Evolutionary conservation across 2,329 filamentous ascomycete species (phyloP), one percentile per base, ranked within the genome.

Genomic region (Phoma sp.): DNA sequence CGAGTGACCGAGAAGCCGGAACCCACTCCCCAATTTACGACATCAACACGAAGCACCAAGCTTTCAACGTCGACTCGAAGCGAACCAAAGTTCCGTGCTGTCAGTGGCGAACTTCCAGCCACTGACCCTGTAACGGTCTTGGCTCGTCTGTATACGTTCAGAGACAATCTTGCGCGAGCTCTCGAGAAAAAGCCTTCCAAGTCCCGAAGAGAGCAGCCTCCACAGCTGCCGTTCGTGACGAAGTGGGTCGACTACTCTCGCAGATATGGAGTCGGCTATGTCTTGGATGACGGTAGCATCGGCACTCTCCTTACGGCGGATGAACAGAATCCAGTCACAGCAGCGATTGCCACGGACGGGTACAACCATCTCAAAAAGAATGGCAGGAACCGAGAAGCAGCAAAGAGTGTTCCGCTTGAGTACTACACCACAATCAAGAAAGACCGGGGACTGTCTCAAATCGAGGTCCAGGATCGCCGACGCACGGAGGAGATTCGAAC

Each of bases 241-340:
- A 92, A 93, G 70, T 95, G 91, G 91, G 91, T 95, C 6, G 91
- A 95, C 72, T 95, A 95, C 74, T 92, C 90, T 55, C 91, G 92
- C 75, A 92, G 92, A 72, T 92, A 92, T 72, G 91, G 91, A 12
- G 82, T 95, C 15, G 91, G 91, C 32, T 95, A 94, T 68, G 91
- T 94, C 54, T 79, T 95, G 49, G 91, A 91, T 58, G 89, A 94
- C 62, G 90, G 91, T 27, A 92, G 87, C 58, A 87, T 93, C 19
- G 91, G 90, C 15, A 92, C 89, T 37, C 76, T 84, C 48, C 75
- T 80, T 58, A 81, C 80, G 50, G 80, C 78, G n/a, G 77, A 77
- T 17, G 62, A 73, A 39, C 71, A 65, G 22, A 63, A 76, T 25
- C 89, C 89, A 0, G 88, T 90, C 0, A 88, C 88, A 3, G 89